Base-by-base conservation (phyloP, 2,329 filamentous ascomycete genomes). In the Pseudogymnoascus sp. region DNA sequence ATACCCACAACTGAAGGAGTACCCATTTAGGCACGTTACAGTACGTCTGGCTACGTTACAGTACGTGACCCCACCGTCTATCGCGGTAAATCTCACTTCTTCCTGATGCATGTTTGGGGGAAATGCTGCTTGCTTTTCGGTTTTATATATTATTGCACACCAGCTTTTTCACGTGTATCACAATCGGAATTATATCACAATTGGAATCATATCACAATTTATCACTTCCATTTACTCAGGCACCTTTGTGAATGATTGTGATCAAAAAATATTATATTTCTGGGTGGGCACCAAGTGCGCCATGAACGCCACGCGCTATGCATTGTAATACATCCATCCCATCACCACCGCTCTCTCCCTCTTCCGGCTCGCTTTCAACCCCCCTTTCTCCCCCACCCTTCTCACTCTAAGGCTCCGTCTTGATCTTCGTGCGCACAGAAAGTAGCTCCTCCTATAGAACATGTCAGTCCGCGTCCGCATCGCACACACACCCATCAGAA, bases 341-440 rank as follows among this genome's bases (percentile, higher is more conserved):
- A 9, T 19, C 6, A n/a, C n/a, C n/a, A n/a, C 39, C 38, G 0
- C 3, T 23, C 12, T 13, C 35, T 19, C 15, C 6, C 35, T 8
- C 4, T 41, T 12, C 41, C 12, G 8, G 41, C n/a, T n/a, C 9
- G 4, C n/a, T 30, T 26, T 5, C 39, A n/a, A n/a, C 13, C 12
- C 2, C n/a, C 8, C 23, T 26, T 6, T 5, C 9, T 3, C 30
- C 30, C 30, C 30, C 13, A 12, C 3, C 3, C 19, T 21, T 15
- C 28, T 37, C 21, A n/a, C n/a, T n/a, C n/a, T n/a, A 57, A 19
- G 66, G 61, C 56, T 70, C 68, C n/a, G 63, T 63, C 64, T 70
- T 70, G 13, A 70, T 67, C 57, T 68, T 69, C 23, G 66, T 61
- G 59, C 68, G 64, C 35, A 68, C 60, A 13, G 63, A 61, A 59